phyloP scores from a whole-genome alignment of 2,329 filamentous ascomycete genomes.

The Tolypocladium guangdongense region DNA sequence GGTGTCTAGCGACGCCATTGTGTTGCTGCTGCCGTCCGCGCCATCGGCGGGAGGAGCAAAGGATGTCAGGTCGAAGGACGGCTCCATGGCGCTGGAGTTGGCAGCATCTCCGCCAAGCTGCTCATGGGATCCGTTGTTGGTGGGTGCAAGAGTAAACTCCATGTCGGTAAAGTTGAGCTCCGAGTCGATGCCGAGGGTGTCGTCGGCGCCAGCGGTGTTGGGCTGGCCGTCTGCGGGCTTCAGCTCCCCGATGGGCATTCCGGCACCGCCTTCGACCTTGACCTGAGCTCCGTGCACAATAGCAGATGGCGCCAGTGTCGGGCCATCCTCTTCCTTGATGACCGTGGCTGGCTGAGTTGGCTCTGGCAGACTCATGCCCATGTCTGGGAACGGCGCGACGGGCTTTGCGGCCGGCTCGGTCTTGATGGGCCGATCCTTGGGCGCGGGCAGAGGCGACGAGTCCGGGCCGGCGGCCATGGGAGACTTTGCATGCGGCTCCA shows the following conservation, averaged over 20 bases:
- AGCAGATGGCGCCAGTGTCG: background rate
- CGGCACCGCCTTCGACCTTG: constrained; percentile 15
- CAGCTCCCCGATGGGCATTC: constrained; percentile 16
- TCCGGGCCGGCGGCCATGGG: constrained; percentile 26
- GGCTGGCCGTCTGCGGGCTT: constrained; percentile 12
- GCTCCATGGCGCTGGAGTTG: constrained; percentile 17
- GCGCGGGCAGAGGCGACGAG: constrained; percentile 18
- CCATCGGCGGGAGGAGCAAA: constrained; percentile 26
- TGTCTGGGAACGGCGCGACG: constrained; percentile 45
- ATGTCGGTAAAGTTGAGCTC: constrained; percentile 44
- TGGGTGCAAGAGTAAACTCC: constrained; percentile 41
- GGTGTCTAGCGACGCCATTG: constrained; percentile 17
- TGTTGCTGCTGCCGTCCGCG: constrained; percentile 11
- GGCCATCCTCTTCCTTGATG: constrained; percentile 12
- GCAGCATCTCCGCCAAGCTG: constrained; percentile 7
- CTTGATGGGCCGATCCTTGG: constrained; percentile 20
- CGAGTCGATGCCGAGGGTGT: constrained; percentile 13
- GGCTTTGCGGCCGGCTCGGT: constrained; percentile 26
- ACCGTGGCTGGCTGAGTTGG: constrained; percentile 6
- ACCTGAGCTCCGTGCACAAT: background rate
- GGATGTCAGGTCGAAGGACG: constrained; percentile 33
- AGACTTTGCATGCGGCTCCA: constrained; percentile 24
- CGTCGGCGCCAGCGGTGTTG: constrained; percentile 8
- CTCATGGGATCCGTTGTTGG: constrained; percentile 18
- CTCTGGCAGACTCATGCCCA: constrained; percentile 36